A percentile compares a stretch with the other conserved stretches of the same genome.
These are phyloP conservation scores for Sphagnum tenellum DNA, from an alignment of 225 moss, liverwort and hornwort genomes.

Conservation along the genomic window DNA sequence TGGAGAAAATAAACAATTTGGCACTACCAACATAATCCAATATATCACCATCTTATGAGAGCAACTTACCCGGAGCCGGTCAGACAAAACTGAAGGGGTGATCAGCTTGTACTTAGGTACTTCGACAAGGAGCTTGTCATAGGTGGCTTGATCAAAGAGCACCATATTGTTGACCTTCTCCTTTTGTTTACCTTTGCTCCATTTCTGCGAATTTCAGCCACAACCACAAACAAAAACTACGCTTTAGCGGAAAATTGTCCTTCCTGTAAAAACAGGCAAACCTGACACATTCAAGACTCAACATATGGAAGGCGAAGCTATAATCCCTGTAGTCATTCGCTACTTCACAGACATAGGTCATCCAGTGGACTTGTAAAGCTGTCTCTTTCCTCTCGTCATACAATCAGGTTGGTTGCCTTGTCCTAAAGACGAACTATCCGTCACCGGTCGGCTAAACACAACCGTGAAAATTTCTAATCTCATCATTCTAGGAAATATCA, in stretches of 20 bases:
- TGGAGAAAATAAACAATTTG: too few species aligned
- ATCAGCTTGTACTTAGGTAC: conserved; percentile 65
- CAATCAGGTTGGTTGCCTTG: too few species aligned
- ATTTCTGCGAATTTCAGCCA: conserved; percentile 23
- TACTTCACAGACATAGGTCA: too few species aligned
- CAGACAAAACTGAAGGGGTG: conserved; percentile 52
- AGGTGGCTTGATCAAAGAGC: conserved; percentile 51
- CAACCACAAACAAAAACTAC: neutral
- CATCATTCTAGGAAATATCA: too few species aligned
- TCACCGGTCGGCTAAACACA: too few species aligned
- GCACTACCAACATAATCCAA: too few species aligned
- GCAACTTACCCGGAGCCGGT: conserved; percentile 38
- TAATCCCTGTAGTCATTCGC: too few species aligned
- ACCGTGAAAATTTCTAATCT: too few species aligned
- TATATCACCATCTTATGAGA: too few species aligned
- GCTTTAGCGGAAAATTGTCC: neutral
- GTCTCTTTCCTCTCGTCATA: too few species aligned
- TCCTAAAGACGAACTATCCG: too few species aligned
- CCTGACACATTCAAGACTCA: neutral
- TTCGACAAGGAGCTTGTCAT: conserved; percentile 46
- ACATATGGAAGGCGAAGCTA: neutral
- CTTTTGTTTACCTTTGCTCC: conserved; percentile 76
- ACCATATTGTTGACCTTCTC: conserved; percentile 76
- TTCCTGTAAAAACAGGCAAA: neutral
- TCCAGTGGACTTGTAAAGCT: too few species aligned